Evolutionary conservation across 257 asterid species (phyloP), one percentile per base, ranked within the genome.

Genomic region (Ballota nigra): DNA sequence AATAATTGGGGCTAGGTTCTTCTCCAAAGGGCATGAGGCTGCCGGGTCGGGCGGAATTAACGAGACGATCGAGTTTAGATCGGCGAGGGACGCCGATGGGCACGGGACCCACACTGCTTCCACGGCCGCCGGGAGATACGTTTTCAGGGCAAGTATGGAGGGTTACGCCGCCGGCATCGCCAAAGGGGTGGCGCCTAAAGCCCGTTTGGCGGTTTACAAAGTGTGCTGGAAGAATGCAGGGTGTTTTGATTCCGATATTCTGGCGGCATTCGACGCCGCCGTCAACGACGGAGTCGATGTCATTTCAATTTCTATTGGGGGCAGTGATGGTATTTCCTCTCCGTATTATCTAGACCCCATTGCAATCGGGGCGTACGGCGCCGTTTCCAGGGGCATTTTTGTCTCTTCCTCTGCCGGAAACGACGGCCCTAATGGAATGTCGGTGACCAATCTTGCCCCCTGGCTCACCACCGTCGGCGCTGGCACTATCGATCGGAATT

Each of bases 51-150:
- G 83, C 24, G 92, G 87, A 13, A 85, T 88, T 43, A 91, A 91
- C 33, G 83, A 82, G 38, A 91, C 96, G 7, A 22, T 81, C 22
- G 97, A 88, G 51, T 91, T 85, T 23, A 81, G 69, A 49, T 91
- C 97, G 11, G 86, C 97, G 0, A 75, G 97, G 66, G 97, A 91
- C 15, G 97, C 97, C 5, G 97, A 91, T n/a, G 97, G 97, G 15
- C 97, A 91, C 10, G 97, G 97, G 12, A 91, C 96, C 8, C 97
- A 91, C 73, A 91, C 97, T 2, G 96, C 97, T 0, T 87, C 95
- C 24, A 91, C 97, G 4, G 97, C 96, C 2, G 96, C 95, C 1
- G 97, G 97, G 0, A 77, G 97, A 10, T 56, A 91, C 78, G 84
- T 86, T 40, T 91, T 84, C 78, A 51, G 78, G 5, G 97, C 97